Evolutionary conservation across 164 flowering plant genomes (phyloP), one percentile per base, ranked within the genome.

Genomic region (Echeveria elegans): DNA sequence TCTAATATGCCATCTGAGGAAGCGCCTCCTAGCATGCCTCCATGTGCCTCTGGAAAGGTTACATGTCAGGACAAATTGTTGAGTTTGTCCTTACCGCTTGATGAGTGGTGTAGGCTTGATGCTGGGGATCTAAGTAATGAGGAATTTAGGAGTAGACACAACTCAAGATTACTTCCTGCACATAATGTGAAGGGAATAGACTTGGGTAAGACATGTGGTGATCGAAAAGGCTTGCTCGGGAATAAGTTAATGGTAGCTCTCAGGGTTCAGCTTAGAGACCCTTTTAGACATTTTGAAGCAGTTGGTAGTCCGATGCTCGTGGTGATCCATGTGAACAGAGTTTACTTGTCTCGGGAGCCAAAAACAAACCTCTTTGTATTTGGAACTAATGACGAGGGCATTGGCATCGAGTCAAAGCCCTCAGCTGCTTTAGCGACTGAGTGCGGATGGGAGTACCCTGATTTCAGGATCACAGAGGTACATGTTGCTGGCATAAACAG

Each of bases 401-500:
- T 64, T 48, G 64, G 75, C 11, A 40, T 60, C 18, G 45, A 70
- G 5, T 64, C 26, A 21, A 71, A 69, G 29, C 11, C 30, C 28
- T 24, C 26, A 43, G 59, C 43, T 59, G 29, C 30, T 8, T 21
- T 10, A 11, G 59, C 1, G 52, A 66, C 21, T 14, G 53, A 40
- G 16, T 10, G 62, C 70, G 47, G 23, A n/a, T 68, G 24, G 41
- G 36, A 56, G 47, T 48, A 63, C 60, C 71, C 73, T 34, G 45
- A 59, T 69, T 84, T 79, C 67, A 77, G 72, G 71, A 73, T 87
- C 67, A 77, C 76, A 10, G 86, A 78, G 65, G 85, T 84, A 38
- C 90, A 86, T 78, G 78, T 91, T 63, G 82, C 91, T 18, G 96
- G 97, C 26, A 58, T 87, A 68, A 83, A 81, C 66, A 47, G 81